Evolutionary conservation across 352 stramenopile species (phyloP).

Genomic region (Phytopythium oedochilum): DNA sequence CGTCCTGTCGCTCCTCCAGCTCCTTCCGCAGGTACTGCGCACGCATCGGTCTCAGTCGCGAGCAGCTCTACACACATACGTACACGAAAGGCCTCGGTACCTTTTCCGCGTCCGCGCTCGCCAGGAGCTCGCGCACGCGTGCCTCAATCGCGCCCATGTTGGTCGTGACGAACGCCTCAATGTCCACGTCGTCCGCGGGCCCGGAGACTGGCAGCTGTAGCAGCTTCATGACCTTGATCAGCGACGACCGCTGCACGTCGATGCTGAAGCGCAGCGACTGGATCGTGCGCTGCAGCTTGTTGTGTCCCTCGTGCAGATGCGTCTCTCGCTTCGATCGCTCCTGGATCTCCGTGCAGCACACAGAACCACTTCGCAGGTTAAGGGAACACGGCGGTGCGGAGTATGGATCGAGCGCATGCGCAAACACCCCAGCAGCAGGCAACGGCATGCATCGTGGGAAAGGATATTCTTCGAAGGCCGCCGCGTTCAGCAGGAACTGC

Average conservation of each 20-base stretch:
- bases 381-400: conserved; percentile 21
- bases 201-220: conserved; percentile 33
- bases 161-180: conserved; percentile 34
- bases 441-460: conserved; percentile 18
- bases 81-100: conserved; percentile 11
- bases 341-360: conserved; percentile 67
- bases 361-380: conserved; percentile 38
- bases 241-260: conserved; percentile 43
- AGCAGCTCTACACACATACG: neutral
- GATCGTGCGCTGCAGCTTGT: conserved; percentile 63
- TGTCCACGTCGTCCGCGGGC: conserved; percentile 23
- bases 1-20: conserved; percentile 48
- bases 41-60: neutral
- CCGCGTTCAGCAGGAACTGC: conserved; percentile 77
- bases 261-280: conserved; percentile 49
- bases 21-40: conserved; percentile 26
- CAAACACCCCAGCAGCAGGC: neutral
- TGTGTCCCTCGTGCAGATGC: conserved; percentile 56
- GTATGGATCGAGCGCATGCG: neutral
- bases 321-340: conserved; percentile 60
- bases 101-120: conserved; percentile 56
- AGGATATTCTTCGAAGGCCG: conserved; percentile 87
- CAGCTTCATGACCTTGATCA: conserved; percentile 51
- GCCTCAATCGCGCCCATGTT: conserved; percentile 48
- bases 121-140: conserved; percentile 50